Evolutionary conservation across 768 basidiomycete species (phyloP), one percentile per base, ranked within the genome.

Genomic region (Russula earlei): DNA sequence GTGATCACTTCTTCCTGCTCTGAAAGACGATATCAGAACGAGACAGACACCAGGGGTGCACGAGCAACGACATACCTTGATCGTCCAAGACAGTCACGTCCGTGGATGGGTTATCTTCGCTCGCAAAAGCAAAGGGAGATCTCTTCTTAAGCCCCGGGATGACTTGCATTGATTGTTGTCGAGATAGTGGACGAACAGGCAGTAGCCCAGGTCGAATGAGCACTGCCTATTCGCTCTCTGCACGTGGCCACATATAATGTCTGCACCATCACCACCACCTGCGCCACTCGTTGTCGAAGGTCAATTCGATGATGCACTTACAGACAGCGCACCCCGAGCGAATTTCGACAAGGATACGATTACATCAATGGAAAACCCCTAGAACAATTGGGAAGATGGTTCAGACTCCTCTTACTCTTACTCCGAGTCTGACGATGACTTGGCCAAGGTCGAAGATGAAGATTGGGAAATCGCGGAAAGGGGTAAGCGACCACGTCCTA

Each of bases 391-490:
- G 66, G 72, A 71, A 17, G 67, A 71, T 33, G 70, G 67, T 20
- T 49, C 52, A 12, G 67, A 69, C 3, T n/a, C n/a, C n/a, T n/a
- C n/a, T n/a, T n/a, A n/a, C n/a, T n/a, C n/a, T n/a, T n/a, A n/a
- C n/a, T n/a, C n/a, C n/a, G 69, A 70, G 11, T 66, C 69, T 5
- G 77, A 80, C 25, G 78, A 77, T 12, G 25, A 63, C 17, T 63
- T 67, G 37, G 62, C 56, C 10, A 63, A 84, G 42, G 85, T 83
- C 25, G 88, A 91, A 60, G 88, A 91, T 65, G 90, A 92, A 65
- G 88, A 92, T 67, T 90, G 86, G 90, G 87, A 92, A 68, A 77
- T 87, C 53, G 79, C 86, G 50, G 89, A 91, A 70, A 72, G 85
- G 78, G 86, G 91, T 85, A 62, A 41, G 77, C 66, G 6, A 25